Evolutionary conservation across 148 eudicot species (phyloP), one percentile per base, ranked within the genome.

Genomic region (Heliamphora exappendiculata): DNA sequence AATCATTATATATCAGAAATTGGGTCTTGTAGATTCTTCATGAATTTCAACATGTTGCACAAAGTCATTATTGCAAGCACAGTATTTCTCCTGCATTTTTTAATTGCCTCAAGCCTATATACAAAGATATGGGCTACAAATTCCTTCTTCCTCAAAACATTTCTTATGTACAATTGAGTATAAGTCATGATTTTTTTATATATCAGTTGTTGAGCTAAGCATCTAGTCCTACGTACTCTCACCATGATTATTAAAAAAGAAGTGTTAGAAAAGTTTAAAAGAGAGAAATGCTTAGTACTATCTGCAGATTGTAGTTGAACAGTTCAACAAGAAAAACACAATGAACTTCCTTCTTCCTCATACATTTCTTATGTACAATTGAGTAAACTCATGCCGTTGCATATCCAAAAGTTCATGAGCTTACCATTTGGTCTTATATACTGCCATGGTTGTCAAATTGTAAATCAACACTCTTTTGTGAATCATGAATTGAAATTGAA

Each of bases 1-100:
- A 14, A 62, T 68, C 34, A 68, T 68, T 47, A 19, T 44, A 42
- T 28, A 51, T 31, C 34, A 69, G 37, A 29, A 68, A 20, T 29
- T 7, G 16, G 2, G 62, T 34, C 70, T 75, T 66, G 28, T 14
- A 36, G 53, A 41, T 74, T 67, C 64, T 53, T 41, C n/a, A 16
- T 74, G 59, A 57, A 26, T 39, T 41, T 73, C 50, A 73, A 50
- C 24, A 51, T 72, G 34, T 26, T 73, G 37, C n/a, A 73, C 29
- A 72, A 72, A 39, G 20, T 24, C 31, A 57, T 73, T 70, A 22
- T 73, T 73, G 10, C 60, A 13, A 66, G 17, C n/a, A 16, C 51
- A 58, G 29, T 55, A 28, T 57, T 11, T 57, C 16, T 7, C 24
- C 26, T 41, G n/a, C 55, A 28, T 9, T 74, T 9, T 42, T 12